These are phyloP conservation scores for Strobilomyces confusus DNA, from an alignment of 768 basidiomycete species.

Conservation along the genomic window DNA sequence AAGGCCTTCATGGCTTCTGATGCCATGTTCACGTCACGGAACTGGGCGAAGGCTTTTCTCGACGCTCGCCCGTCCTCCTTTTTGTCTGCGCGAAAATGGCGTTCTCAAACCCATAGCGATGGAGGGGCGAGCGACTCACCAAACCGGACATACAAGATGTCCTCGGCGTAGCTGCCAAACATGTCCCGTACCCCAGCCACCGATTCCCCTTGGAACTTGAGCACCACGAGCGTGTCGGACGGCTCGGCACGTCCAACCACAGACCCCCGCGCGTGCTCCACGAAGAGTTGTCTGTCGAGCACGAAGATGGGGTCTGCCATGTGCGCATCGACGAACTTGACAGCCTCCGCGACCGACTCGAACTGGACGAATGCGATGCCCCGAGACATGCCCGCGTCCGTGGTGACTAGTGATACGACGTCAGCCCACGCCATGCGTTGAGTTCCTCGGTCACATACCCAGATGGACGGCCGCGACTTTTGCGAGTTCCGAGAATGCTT, in stretches of 20 bases:
- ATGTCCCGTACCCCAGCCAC: conserved; percentile 25
- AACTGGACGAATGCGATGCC: conserved; percentile 50
- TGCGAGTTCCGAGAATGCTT: conserved; percentile 44
- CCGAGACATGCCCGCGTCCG: conserved; percentile 34
- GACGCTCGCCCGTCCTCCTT: conserved; percentile 27
- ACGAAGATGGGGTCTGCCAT: conserved; percentile 46
- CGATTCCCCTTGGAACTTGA: conserved; percentile 19
- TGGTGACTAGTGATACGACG: conserved; percentile 10
- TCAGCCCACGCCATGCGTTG: neutral
- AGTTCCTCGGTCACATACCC: conserved; percentile 29
- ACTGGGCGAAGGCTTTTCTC: conserved; percentile 52
- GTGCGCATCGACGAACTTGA: conserved; percentile 33
- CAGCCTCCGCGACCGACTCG: conserved; percentile 33
- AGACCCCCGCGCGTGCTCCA: conserved; percentile 36
- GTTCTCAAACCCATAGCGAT: neutral
- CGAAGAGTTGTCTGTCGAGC: conserved; percentile 40
- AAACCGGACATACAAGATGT: conserved; percentile 30
- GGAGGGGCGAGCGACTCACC: conserved; percentile 11
- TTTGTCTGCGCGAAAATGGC: conserved; percentile 30
- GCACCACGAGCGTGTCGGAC: conserved; percentile 30
- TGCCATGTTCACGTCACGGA: conserved; percentile 42
- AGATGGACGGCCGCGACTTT: conserved; percentile 35
- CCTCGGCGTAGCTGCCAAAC: conserved; percentile 20
- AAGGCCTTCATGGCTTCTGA: conserved; percentile 44
- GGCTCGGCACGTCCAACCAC: conserved; percentile 15